Percentiles rank a stretch among this genome's conserved stretches.
Evolutionary conservation across 768 basidiomycete species (phyloP).

Genomic region (Termitomyces sp.): DNA sequence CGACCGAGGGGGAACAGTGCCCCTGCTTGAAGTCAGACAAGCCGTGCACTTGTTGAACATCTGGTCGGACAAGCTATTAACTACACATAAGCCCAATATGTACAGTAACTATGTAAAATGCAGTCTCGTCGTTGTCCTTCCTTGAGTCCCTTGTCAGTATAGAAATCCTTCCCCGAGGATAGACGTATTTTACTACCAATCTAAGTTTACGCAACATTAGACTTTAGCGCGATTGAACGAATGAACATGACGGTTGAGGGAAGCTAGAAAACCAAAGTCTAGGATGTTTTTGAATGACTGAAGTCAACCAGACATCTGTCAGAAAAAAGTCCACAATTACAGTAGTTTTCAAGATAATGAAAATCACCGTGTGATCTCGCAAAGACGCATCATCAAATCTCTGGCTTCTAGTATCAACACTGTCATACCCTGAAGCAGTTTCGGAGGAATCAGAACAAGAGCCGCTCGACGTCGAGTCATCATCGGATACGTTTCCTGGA

Average conservation of each 20-base stretch:
- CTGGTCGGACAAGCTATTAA: no score
- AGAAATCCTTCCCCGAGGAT: no score
- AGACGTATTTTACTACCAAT: no score
- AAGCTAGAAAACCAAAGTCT: no score
- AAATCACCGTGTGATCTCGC: background rate
- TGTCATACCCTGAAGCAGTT: constrained; percentile 16
- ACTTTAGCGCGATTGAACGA: no score
- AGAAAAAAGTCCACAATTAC: no score
- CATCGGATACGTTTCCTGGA: constrained; percentile 12
- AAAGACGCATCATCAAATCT: background rate
- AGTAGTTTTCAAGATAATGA: background rate
- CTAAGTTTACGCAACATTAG: no score
- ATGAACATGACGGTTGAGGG: no score
- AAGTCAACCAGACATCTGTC: background rate
- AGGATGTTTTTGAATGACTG: no score
- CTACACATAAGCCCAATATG: background rate
- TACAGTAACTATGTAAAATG: background rate
- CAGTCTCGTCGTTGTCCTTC: no score
- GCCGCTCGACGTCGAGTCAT: constrained; percentile 10
- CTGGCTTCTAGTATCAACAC: background rate
- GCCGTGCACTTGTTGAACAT: constrained; percentile 28
- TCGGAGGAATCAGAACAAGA: constrained; percentile 23
- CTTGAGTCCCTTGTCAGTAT: no score
- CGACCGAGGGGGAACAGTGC: constrained; percentile 18
- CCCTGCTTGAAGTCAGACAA: constrained; percentile 25